Percentiles rank a stretch among this genome's conserved stretches.
phyloP scores from a whole-genome alignment of 345 rosid species.

The Iberis pinnata region DNA sequence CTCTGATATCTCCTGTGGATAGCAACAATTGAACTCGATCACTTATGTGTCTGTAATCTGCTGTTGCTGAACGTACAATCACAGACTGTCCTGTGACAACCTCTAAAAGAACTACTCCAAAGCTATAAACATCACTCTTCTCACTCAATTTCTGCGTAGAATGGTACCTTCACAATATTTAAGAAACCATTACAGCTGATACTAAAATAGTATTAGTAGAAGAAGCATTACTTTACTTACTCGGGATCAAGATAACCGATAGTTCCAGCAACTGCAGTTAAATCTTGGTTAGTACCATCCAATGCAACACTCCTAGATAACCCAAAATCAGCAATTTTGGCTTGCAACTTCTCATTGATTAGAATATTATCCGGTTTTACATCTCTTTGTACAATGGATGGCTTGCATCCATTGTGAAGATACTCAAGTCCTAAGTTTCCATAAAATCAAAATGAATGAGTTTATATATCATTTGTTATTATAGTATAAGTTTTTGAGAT shows the following conservation, averaged over 20 bases:
- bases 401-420: slow-evolving; percentile 52
- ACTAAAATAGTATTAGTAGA: neutral
- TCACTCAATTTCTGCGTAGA: slow-evolving; percentile 28
- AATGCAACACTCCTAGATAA: slow-evolving; percentile 37
- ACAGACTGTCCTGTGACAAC: slow-evolving; percentile 38
- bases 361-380: slow-evolving; percentile 52
- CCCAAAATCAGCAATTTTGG: slow-evolving; percentile 60
- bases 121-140: slow-evolving; percentile 57
- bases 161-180: slow-evolving; percentile 31
- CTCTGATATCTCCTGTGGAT: slow-evolving; percentile 34
- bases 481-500: neutral
- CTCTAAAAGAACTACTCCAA: slow-evolving; percentile 47
- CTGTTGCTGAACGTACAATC: slow-evolving; percentile 13
- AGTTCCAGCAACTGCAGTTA: slow-evolving; percentile 44
- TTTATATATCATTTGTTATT: neutral
- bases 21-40: slow-evolving; percentile 28
- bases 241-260: slow-evolving; percentile 54
- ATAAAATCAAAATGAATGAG: neutral
- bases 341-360: slow-evolving; percentile 44
- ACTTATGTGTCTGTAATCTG: slow-evolving; percentile 24
- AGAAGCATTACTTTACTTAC: slow-evolving; percentile 27
- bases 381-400: slow-evolving; percentile 53
- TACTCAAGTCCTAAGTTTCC: slow-evolving; percentile 30
- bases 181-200: neutral
- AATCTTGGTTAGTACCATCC: slow-evolving; percentile 26